These are phyloP conservation scores for Apophysomyces trapeziformis DNA, from an alignment of 371 early-diverging fungal genomes.

Conservation along the genomic window DNA sequence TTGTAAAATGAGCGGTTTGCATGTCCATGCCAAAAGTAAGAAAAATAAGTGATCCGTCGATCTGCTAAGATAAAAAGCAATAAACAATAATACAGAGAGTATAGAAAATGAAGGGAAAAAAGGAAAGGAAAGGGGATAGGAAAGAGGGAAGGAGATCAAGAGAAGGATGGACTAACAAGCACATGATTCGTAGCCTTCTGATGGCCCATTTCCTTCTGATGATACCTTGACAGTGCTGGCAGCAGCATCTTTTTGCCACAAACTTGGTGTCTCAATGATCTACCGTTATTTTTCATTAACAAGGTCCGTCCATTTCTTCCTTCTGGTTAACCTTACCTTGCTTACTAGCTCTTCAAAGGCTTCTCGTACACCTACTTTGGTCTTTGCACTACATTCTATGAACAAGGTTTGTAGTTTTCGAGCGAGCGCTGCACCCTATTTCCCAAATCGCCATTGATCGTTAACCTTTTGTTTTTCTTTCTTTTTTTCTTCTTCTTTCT, in stretches of 20 bases:
- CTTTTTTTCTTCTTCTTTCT: not conserved
- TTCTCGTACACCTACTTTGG: conserved; percentile 83
- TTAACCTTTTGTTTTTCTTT: not conserved
- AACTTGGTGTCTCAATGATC: conserved; percentile 80
- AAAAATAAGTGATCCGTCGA: too few relatives aligned
- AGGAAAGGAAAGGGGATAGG: not conserved
- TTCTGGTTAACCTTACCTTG: conserved; percentile 56
- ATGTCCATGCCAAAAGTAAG: too few relatives aligned
- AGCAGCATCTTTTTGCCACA: conserved; percentile 73
- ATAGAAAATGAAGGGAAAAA: not conserved
- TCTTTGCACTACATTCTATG: conserved; percentile 96
- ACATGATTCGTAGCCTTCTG: conserved; percentile 29
- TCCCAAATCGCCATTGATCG: not conserved
- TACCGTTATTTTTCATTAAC: conserved; percentile 5
- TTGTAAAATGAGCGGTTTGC: too few relatives aligned
- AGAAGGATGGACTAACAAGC: conserved; percentile 26
- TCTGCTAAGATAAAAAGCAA: too few relatives aligned
- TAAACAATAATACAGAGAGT: not conserved
- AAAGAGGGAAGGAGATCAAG: conserved; percentile 3
- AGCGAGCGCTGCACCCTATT: conserved; percentile 81
- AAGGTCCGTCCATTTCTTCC: not conserved
- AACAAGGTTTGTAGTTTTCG: conserved; percentile 86
- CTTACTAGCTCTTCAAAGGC: conserved; percentile 90
- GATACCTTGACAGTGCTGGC: conserved; percentile 35
- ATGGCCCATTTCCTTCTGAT: conserved; percentile 15